Percentiles rank a stretch among this genome's conserved stretches.
Conservation (phyloP, 2,329 filamentous ascomycete species). For the Verticillium nonalfalfae region DNA sequence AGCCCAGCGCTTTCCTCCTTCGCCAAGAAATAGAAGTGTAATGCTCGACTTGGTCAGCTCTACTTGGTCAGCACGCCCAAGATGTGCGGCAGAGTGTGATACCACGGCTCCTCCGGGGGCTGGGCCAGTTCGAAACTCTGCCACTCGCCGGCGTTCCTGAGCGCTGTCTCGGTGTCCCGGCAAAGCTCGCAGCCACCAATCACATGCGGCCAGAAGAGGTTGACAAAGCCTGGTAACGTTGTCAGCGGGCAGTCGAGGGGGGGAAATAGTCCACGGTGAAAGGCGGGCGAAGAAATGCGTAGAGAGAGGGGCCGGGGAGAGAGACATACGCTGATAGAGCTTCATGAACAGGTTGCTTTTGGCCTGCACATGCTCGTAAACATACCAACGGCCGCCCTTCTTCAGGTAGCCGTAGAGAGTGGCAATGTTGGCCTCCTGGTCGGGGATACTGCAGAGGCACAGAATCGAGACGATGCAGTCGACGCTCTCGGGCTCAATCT, state of each 20-base stretch:
- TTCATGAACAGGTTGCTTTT: conserved; percentile 30
- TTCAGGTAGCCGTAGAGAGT: conserved; percentile 53
- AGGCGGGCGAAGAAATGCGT: not conserved
- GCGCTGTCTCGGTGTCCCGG: conserved; percentile 37
- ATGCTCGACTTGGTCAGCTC: too few species aligned
- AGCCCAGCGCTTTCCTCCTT: too few species aligned
- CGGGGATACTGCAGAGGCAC: conserved; percentile 58
- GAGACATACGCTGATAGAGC: conserved; percentile 44
- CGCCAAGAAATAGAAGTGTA: too few species aligned
- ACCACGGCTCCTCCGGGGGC: conserved; percentile 33
- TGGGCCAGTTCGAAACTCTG: conserved; percentile 38
- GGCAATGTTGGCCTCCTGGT: conserved; percentile 47
- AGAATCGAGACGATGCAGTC: conserved; percentile 56
- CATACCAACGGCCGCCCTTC: conserved; percentile 56
- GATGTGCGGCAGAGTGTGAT: conserved; percentile 39
- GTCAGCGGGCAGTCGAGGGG: not conserved
- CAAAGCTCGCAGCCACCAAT: conserved; percentile 47
- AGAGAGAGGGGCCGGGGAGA: not conserved
- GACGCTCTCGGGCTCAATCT: conserved; percentile 42
- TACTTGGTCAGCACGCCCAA: conserved; percentile 47
- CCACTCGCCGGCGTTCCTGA: conserved; percentile 46
- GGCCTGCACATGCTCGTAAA: conserved; percentile 53
- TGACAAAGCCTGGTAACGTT: conserved; percentile 33
- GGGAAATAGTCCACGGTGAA: too few species aligned
- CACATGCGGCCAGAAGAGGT: conserved; percentile 44